A percentile compares a stretch with the other conserved stretches of the same genome.
Conservation (phyloP, 805 yeast species). For the Blastobotrys attinorum region DNA sequence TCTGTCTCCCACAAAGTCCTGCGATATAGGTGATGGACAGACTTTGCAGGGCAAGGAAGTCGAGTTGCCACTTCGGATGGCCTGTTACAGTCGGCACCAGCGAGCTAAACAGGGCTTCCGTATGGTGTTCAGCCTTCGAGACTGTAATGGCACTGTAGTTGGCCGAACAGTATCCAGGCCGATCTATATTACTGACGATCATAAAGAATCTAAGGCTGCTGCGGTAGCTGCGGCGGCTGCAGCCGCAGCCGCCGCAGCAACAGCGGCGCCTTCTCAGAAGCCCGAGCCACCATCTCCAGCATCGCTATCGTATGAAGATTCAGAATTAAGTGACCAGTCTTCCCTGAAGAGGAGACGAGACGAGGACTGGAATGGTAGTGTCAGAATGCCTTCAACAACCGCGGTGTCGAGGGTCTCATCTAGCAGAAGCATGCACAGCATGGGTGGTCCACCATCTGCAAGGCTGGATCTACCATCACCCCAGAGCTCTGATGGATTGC, state of each 20-base stretch:
- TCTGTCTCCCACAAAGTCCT: constrained; percentile 28
- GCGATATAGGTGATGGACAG: constrained; percentile 10
- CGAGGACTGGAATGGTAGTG: constrained; percentile 13
- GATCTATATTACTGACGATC: constrained; percentile 90
- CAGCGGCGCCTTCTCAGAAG: not conserved
- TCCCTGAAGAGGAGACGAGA: constrained; percentile 18
- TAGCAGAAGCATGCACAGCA: not conserved
- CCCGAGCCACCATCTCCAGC: constrained; percentile 22
- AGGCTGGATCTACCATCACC: constrained; percentile 1
- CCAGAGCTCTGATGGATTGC: constrained; percentile 2
- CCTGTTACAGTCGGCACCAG: constrained; percentile 94
- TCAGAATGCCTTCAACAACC: not conserved
- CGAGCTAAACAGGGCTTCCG: constrained; percentile 73
- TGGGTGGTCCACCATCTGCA: not conserved
- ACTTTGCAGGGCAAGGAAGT: constrained; percentile 30
- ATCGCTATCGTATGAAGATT: constrained; percentile 32
- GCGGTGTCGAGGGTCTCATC: not conserved
- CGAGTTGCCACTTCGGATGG: constrained; percentile 62
- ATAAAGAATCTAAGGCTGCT: constrained; percentile 39
- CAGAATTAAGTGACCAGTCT: constrained; percentile 15
- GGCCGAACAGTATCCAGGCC: constrained; percentile 67
- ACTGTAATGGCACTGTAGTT: constrained; percentile 52
- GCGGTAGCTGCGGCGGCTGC: not conserved
- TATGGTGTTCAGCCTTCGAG: constrained; percentile 43
- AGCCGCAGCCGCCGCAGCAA: not conserved